Evolutionary conservation across 371 early-diverging fungal genomes (phyloP).

Genomic region (Apophysomyces variabilis): DNA sequence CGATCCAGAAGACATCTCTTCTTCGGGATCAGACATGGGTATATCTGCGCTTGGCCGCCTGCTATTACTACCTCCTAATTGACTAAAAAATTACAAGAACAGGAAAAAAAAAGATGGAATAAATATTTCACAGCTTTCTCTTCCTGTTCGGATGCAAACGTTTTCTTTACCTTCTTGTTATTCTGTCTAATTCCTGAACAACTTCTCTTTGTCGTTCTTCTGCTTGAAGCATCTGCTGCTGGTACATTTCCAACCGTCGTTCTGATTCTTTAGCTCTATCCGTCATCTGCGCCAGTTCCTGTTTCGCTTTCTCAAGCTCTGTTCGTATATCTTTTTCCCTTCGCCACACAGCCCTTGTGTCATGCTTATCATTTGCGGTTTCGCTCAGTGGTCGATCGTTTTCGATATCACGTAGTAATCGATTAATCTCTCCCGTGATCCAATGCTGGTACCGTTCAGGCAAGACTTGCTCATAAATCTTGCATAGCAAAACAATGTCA

Average conservation of each 20-base stretch:
- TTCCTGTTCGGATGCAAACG: background rate
- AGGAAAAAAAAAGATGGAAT: background rate
- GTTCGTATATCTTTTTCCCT: conserved; percentile 43
- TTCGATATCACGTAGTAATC: conserved; percentile 77
- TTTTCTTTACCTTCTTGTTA: conserved; percentile 11
- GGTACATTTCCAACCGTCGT: conserved; percentile 33
- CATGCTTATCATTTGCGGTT: conserved; percentile 35
- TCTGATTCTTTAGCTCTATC: conserved; percentile 42
- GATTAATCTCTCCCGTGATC: conserved; percentile 85
- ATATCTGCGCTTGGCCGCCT: conserved; percentile 4
- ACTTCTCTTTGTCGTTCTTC: conserved; percentile 43
- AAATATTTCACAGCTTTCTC: conserved; percentile 1
- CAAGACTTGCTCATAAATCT: conserved; percentile 83
- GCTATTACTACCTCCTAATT: background rate
- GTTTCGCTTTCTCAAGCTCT: conserved; percentile 37
- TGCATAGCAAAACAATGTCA: conserved; percentile 1
- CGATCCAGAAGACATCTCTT: background rate
- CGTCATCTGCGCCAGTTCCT: conserved; percentile 32
- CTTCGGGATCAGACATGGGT: conserved; percentile 10
- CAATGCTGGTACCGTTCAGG: conserved; percentile 74
- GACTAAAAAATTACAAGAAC: background rate
- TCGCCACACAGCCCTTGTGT: conserved; percentile 42
- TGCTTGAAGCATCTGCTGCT: conserved; percentile 27
- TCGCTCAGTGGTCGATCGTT: conserved; percentile 34
- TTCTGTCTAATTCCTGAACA: conserved; percentile 26